Percentiles rank a stretch among this genome's conserved stretches.
These are phyloP conservation scores for Albophoma yamanashiensis DNA, from an alignment of 2,329 filamentous ascomycete species.

Conservation along the genomic window DNA sequence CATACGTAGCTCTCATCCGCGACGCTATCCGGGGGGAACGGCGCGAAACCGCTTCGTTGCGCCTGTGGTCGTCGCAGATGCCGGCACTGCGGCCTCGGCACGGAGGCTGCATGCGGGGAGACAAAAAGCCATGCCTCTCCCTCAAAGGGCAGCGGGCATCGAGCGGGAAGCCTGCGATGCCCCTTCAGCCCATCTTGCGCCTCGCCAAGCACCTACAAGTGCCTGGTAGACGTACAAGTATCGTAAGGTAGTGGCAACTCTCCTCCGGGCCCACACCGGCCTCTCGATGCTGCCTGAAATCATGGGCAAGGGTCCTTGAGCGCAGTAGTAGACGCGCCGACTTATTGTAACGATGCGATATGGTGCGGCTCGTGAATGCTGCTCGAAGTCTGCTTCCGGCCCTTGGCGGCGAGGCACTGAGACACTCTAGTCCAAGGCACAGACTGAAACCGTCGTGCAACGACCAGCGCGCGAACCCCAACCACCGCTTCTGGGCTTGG, in stretches of 20 bases:
- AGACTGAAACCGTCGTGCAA: conserved; percentile 4
- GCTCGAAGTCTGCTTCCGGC: neutral
- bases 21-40: neutral
- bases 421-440: neutral
- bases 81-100: neutral
- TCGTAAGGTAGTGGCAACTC: neutral
- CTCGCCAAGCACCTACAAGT: neutral
- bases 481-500: neutral
- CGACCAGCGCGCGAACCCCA: neutral
- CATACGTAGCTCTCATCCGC: neutral
- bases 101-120: neutral
- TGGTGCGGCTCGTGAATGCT: neutral
- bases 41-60: neutral
- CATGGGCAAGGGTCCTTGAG: neutral
- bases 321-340: neutral
- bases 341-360: neutral
- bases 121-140: neutral
- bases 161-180: neutral
- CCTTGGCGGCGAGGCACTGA: neutral
- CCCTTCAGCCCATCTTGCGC: neutral
- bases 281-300: neutral
- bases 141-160: neutral
- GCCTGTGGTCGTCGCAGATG: neutral
- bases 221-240: neutral
- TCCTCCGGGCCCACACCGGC: neutral